These are phyloP conservation scores for Oryza australiensis DNA, from an alignment of 176 grass and related monocot genomes.

Conservation along the genomic window DNA sequence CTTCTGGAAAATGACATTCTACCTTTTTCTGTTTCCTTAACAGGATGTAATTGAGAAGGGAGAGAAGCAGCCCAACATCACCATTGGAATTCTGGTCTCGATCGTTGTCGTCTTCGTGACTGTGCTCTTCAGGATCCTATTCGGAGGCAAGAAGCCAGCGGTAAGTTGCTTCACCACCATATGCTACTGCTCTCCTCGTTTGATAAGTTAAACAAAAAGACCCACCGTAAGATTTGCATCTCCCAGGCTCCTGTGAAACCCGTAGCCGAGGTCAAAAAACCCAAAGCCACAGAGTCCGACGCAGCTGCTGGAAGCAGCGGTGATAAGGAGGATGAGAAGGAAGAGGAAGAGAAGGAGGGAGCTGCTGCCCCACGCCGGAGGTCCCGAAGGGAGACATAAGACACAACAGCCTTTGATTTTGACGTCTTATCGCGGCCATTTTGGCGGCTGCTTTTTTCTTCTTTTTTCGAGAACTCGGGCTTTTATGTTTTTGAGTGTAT, in stretches of 20 bases:
- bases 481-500: conserved; percentile 46
- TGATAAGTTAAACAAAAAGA: not conserved
- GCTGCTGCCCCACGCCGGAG: conserved; percentile 54
- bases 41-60: conserved; percentile 94
- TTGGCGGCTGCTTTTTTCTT: conserved; percentile 1
- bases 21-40: not conserved
- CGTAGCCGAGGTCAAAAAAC: conserved; percentile 15
- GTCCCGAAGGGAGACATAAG: conserved; percentile 69
- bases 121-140: conserved; percentile 61
- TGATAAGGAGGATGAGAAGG: conserved; percentile 54
- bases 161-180: conserved; percentile 38
- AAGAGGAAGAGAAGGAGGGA: conserved; percentile 53
- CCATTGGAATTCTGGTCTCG: conserved; percentile 69
- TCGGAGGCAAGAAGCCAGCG: conserved; percentile 67
- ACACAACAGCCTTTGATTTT: conserved; percentile 14
- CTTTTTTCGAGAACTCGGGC: not conserved
- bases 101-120: conserved; percentile 56
- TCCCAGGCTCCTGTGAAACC: conserved; percentile 45
- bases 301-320: conserved; percentile 56
- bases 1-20: conserved; percentile 18
- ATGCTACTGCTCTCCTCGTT: not conserved
- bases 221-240: not conserved
- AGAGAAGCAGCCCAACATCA: conserved; percentile 91
- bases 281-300: conserved; percentile 15
- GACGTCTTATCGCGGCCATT: conserved; percentile 20